phyloP scores from a whole-genome alignment of 306 rosid genomes.

The Albizia julibrissin region DNA sequence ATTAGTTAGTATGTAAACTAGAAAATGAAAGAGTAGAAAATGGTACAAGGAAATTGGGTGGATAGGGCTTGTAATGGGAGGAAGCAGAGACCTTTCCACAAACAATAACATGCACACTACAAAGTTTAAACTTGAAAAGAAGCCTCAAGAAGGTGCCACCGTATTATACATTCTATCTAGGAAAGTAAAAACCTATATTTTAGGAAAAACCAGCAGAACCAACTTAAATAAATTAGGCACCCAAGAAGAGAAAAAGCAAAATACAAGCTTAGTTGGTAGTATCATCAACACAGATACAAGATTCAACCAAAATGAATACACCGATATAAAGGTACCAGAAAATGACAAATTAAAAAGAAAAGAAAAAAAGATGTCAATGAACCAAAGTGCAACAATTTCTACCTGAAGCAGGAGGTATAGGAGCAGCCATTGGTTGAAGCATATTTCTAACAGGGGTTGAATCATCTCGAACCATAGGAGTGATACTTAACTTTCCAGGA shows the following conservation, averaged over 20 bases:
- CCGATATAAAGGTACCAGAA: conserved; percentile 17
- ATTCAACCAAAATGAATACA: conserved; percentile 15
- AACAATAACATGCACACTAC: conserved; percentile 5
- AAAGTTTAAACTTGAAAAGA: conserved; percentile 9
- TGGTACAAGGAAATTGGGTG: background rate
- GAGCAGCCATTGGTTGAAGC: conserved; percentile 67
- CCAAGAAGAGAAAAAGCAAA: background rate
- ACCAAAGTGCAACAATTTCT: conserved; percentile 26
- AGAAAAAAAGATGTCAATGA: conserved; percentile 21
- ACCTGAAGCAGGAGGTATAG: conserved; percentile 78
- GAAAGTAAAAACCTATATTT: conserved; percentile 2
- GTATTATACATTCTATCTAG: background rate
- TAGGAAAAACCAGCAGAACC: conserved; percentile 21
- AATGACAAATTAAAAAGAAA: conserved; percentile 8
- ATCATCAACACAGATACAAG: conserved; percentile 3
- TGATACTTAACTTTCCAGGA: conserved; percentile 76
- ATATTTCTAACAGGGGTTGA: conserved; percentile 58
- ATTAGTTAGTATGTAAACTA: background rate
- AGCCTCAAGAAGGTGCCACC: conserved; percentile 10
- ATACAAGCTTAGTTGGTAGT: conserved; percentile 3
- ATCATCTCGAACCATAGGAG: conserved; percentile 78
- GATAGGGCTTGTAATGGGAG: background rate
- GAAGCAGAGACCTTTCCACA: conserved; percentile 8
- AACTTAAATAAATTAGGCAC: conserved; percentile 3
- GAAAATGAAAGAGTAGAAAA: background rate